Evolutionary conservation across 805 yeast species (phyloP), one percentile per base, ranked within the genome.

Genomic region (Candida montana): DNA sequence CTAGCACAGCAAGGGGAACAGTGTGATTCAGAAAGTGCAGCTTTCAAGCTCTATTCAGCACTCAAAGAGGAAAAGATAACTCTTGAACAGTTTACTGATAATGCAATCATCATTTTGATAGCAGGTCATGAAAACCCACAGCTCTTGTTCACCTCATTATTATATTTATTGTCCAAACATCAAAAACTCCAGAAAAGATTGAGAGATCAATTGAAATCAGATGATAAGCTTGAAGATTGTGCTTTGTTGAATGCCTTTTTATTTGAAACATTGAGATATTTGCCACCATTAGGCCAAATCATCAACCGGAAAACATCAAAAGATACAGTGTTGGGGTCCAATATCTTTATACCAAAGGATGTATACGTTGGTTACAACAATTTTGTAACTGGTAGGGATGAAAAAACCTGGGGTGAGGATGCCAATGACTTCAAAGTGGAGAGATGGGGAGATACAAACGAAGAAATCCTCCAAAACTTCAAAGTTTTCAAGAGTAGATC

Each of bases 101-200:
- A 78, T 54, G 63, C 75, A 15, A 70, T 75, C 8, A 77, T 78
- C 15, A 61, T 75, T 4, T 55, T 77, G 51, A 73, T 78, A 34
- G 83, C 83, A 0, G 83, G 83, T 0, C 83, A 78, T 54, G 83
- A 78, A 49, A 78, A 78, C 46, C 83, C 83, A 0, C 77, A 75
- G 45, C 52, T 78, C 19, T 55, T 77, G 10, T 49, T 77, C 45
- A 65, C 73, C 1, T 72, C 79, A 0, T 50, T 71, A 6, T 47
- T 77, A 2, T 77, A 68, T 42, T 47, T 73, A 12, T 49, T 77
- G 21, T 75, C 73, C 2, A 77, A 75, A 44, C 39, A 68, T 47
- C 58, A 57, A 1, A 37, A 47, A 1, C 41, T 64, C 7, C 79
- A 74, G 45, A 26, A 38, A 1, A 44, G 46, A 9, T 42, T 71